Percentiles rank a stretch among this genome's conserved stretches.
Evolutionary conservation across 1,284 basidiomycete species (phyloP).

Genomic region (Leccinum pseudoinsigne): DNA sequence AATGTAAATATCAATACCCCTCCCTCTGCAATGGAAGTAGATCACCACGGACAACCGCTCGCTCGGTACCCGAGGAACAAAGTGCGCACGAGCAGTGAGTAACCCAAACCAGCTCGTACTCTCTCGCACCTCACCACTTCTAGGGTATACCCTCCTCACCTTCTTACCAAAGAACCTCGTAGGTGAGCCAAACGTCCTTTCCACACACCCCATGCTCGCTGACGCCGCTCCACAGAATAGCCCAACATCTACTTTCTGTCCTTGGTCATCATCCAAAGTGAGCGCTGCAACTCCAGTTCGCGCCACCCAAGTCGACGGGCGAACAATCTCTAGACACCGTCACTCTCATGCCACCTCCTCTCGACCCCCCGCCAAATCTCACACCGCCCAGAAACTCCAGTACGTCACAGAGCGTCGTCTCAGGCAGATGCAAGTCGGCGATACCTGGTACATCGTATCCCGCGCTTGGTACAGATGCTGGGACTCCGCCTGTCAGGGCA

Average conservation of each 20-base stretch:
- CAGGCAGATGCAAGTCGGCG: conserved; percentile 56
- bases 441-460: conserved; percentile 80
- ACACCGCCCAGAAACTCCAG: conserved; percentile 46
- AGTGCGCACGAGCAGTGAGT: conserved; percentile 90
- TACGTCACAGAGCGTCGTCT: conserved; percentile 49
- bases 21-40: conserved; percentile 63
- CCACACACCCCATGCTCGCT: not conserved
- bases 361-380: conserved; percentile 27
- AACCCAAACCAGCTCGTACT: not conserved
- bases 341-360: conserved; percentile 26
- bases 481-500: conserved; percentile 67
- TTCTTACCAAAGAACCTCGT: not conserved
- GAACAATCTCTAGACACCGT: conserved; percentile 37
- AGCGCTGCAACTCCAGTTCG: conserved; percentile 37
- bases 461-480: conserved; percentile 74
- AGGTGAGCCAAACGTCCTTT: not conserved
- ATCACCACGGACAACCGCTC: conserved; percentile 75
- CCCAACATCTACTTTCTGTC: not conserved
- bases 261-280: conserved; percentile 58
- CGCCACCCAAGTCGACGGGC: conserved; percentile 38
- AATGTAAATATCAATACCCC: conserved; percentile 78
- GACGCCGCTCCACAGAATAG: not conserved
- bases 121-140: not conserved
- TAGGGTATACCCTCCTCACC: not conserved
- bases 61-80: conserved; percentile 88